Percentiles rank a stretch among this genome's conserved stretches.
Conservation (phyloP, 257 asterid species). For the Penstemon barbatus region DNA sequence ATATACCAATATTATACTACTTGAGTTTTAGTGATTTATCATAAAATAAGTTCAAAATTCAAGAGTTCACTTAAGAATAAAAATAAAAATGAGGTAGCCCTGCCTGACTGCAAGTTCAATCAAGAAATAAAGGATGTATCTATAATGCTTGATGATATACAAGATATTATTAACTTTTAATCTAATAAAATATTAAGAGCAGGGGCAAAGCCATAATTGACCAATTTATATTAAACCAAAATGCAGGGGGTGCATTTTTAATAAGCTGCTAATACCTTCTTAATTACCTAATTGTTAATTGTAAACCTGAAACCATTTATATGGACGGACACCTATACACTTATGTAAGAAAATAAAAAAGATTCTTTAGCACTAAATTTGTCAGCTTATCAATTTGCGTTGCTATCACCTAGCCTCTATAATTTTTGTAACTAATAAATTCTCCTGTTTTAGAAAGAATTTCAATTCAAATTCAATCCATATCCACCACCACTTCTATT, state of each 20-base stretch:
- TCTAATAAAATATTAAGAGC: neutral
- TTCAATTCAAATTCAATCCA: neutral
- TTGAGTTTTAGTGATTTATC: no score
- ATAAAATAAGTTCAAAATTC: no score
- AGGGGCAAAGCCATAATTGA: neutral
- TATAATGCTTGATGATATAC: no score
- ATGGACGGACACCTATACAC: neutral
- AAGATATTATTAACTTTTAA: neutral
- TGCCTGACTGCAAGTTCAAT: no score
- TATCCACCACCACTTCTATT: slow-evolving; percentile 39
- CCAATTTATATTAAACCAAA: slow-evolving; percentile 2
- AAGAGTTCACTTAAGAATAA: no score
- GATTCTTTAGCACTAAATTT: slow-evolving; percentile 27
- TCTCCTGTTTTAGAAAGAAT: neutral
- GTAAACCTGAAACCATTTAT: slow-evolving; percentile 4
- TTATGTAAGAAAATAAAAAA: neutral
- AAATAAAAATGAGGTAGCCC: no score
- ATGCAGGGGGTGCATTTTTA: neutral
- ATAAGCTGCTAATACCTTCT: neutral
- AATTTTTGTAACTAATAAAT: slow-evolving; percentile 20
- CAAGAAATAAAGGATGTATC: no score
- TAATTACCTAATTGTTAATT: no score
- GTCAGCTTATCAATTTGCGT: slow-evolving; percentile 30
- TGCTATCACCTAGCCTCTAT: slow-evolving; percentile 17
- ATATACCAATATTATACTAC: no score